These are phyloP conservation scores for Gaultheria prostrata DNA, from an alignment of 148 eudicot species.

Conservation along the genomic window DNA sequence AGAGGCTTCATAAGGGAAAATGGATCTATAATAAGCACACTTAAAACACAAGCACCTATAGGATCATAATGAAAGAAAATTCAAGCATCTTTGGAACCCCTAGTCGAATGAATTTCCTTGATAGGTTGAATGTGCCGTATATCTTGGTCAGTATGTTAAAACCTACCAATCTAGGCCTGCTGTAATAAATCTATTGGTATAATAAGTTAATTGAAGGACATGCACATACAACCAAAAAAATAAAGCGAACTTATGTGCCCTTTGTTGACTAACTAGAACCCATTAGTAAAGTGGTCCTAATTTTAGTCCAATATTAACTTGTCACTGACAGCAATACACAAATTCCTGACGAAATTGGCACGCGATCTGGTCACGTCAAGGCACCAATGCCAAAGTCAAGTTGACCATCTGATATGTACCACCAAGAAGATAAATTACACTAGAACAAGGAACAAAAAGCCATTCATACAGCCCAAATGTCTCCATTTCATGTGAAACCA, in stretches of 20 bases:
- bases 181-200: background rate
- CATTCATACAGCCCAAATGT: background rate
- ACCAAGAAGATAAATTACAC: background rate
- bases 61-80: too few relatives aligned
- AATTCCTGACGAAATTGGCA: background rate
- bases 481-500: background rate
- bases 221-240: background rate
- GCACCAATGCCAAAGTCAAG: background rate
- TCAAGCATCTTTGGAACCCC: too few relatives aligned
- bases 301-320: too few relatives aligned
- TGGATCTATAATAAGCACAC: background rate
- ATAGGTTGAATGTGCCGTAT: background rate
- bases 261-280: background rate
- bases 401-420: background rate
- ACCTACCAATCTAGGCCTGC: background rate
- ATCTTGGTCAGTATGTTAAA: background rate
- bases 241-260: background rate
- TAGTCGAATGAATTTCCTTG: background rate
- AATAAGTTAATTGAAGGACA: background rate
- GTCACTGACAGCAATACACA: background rate
- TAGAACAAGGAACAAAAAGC: background rate
- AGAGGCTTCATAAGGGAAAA: background rate
- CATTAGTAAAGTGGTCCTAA: background rate
- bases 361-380: background rate
- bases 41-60: too few relatives aligned